phyloP scores from a whole-genome alignment of 2,329 filamentous ascomycete genomes.

The Thielaviopsis punctulata region DNA sequence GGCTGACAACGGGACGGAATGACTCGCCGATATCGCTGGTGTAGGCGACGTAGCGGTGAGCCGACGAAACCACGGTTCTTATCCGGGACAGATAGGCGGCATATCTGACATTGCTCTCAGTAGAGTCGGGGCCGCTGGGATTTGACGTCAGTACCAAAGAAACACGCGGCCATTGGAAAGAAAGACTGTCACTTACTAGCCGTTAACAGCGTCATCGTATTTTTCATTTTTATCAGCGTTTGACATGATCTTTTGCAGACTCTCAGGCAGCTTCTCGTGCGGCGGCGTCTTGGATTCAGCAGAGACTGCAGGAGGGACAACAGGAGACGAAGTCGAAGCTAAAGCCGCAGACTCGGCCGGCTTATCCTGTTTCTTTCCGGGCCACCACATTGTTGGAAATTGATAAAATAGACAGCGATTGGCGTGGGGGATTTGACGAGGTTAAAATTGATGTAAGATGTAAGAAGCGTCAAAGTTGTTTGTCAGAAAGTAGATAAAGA shows the following conservation, averaged over 20 bases:
- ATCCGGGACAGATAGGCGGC: constrained; percentile 78
- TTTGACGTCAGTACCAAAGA: background rate
- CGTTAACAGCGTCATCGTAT: constrained; percentile 22
- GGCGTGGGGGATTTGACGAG: background rate
- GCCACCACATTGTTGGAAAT: constrained; percentile 20
- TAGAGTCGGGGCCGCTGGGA: constrained; percentile 46
- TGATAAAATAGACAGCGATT: background rate
- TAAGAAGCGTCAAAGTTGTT: background rate
- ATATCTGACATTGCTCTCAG: constrained; percentile 73
- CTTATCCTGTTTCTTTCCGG: constrained; percentile 22
- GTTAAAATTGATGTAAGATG: background rate
- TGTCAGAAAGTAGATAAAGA: background rate
- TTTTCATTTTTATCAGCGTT: constrained; percentile 46
- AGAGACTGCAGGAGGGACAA: constrained; percentile 12
- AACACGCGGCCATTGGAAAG: background rate
- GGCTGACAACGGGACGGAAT: constrained; percentile 84
- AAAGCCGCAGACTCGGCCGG: constrained; percentile 14
- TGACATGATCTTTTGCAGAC: constrained; percentile 41
- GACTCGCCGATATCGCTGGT: constrained; percentile 93
- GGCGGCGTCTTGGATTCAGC: constrained; percentile 32
- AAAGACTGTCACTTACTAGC: constrained; percentile 7
- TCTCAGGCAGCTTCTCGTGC: constrained; percentile 33
- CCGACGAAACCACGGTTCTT: constrained; percentile 72
- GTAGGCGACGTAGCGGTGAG: constrained; percentile 92
- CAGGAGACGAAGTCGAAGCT: background rate